These are phyloP conservation scores for Hypomyces rosellus DNA, from an alignment of 2,329 filamentous ascomycete species.

Conservation along the genomic window DNA sequence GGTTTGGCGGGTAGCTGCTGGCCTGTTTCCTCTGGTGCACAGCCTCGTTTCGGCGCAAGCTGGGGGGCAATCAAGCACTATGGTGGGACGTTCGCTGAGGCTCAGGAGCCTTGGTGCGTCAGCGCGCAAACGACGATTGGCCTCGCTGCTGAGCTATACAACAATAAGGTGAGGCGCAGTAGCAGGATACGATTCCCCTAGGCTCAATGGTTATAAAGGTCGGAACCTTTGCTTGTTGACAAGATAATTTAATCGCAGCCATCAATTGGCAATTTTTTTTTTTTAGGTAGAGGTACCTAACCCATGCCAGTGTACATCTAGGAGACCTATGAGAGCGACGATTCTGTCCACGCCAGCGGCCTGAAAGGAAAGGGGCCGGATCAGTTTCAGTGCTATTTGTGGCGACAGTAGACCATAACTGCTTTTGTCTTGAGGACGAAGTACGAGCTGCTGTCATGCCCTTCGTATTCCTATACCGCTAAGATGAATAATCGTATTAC, in stretches of 20 bases:
- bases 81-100: neutral
- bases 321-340: neutral
- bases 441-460: too few relatives aligned
- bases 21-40: constrained; percentile 12
- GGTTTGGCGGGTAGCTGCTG: constrained; percentile 1
- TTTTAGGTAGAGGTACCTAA: neutral
- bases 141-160: neutral
- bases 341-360: constrained; percentile 1
- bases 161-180: constrained; percentile 8
- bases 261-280: neutral
- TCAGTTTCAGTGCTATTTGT: neutral
- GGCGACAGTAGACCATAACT: neutral
- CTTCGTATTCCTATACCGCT: too few relatives aligned
- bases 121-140: constrained; percentile 7
- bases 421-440: too few relatives aligned
- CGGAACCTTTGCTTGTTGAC: neutral
- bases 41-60: constrained; percentile 12
- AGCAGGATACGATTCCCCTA: neutral
- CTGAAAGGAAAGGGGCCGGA: constrained; percentile 5
- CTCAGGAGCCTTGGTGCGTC: constrained; percentile 2
- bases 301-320: too few relatives aligned
- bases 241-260: neutral
- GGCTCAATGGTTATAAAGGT: neutral
- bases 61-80: neutral
- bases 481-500: too few relatives aligned